A percentile compares a stretch with the other conserved stretches of the same genome.
Evolutionary conservation across 768 basidiomycete species (phyloP).

Genomic region (Tephrocybe sp.): DNA sequence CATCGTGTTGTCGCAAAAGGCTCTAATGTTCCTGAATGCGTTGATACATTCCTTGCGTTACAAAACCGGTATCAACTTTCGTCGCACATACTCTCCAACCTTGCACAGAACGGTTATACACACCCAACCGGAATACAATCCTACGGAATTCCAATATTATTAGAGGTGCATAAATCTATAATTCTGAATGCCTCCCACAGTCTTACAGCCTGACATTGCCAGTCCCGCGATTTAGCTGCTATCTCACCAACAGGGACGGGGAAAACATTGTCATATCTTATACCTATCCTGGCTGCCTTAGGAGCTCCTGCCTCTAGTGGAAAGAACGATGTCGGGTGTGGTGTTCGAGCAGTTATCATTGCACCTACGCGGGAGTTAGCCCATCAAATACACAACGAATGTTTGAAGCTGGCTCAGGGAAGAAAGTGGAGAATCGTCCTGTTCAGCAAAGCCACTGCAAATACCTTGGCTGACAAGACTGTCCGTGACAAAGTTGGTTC

Average conservation of each 20-base stretch:
- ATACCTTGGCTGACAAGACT: constrained; percentile 67
- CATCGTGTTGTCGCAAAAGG: constrained; percentile 81
- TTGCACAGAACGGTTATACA: constrained; percentile 55
- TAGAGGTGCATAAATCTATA: constrained; percentile 47
- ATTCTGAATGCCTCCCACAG: neutral
- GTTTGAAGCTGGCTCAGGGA: constrained; percentile 74
- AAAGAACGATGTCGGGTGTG: constrained; percentile 43
- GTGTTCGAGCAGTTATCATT: constrained; percentile 76
- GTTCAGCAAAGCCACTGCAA: constrained; percentile 89
- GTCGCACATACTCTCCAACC: constrained; percentile 61
- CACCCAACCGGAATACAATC: constrained; percentile 82
- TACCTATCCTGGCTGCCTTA: constrained; percentile 72
- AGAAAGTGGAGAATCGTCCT: constrained; percentile 80
- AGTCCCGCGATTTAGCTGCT: constrained; percentile 86
- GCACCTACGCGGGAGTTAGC: constrained; percentile 96
- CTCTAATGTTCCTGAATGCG: constrained; percentile 56
- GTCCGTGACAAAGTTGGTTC: constrained; percentile 76
- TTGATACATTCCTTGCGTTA: constrained; percentile 59
- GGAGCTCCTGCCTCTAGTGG: constrained; percentile 50
- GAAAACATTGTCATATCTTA: constrained; percentile 90
- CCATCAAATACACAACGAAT: constrained; percentile 92
- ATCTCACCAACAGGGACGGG: constrained; percentile 98
- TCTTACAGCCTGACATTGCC: constrained; percentile 1
- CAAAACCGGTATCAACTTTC: constrained; percentile 55
- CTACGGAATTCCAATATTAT: constrained; percentile 73